These are phyloP conservation scores for Dictyostelium capitatum DNA, from an alignment of 78 protist genomes.

Conservation along the genomic window DNA sequence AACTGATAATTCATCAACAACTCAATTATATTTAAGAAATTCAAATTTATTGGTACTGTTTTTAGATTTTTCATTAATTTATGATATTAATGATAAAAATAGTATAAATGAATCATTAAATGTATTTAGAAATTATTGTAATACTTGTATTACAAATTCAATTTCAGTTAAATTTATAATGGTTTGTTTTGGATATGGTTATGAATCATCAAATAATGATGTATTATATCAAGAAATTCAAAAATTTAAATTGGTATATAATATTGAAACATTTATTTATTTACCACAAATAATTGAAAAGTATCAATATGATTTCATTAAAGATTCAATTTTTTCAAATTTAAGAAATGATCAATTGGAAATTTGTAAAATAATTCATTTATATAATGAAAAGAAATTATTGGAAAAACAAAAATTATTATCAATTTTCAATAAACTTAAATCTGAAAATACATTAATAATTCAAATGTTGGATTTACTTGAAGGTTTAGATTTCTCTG, in stretches of 20 bases:
- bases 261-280: background rate
- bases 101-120: background rate
- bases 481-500: conserved; percentile 13
- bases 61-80: background rate
- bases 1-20: background rate
- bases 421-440: background rate
- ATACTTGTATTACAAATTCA: conserved; percentile 1
- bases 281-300: background rate
- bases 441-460: background rate
- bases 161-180: background rate
- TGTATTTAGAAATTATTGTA: background rate
- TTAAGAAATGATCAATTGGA: conserved; percentile 23
- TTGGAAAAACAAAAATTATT: background rate
- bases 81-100: background rate
- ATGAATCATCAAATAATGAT: background rate
- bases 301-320: background rate
- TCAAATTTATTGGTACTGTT: background rate
- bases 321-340: conserved; percentile 4
- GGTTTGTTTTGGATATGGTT: background rate
- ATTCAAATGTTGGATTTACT: background rate
- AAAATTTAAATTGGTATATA: background rate
- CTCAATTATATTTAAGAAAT: background rate
- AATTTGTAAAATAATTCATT: background rate
- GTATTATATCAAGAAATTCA: background rate
- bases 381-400: background rate